phyloP scores from a whole-genome alignment of 2,329 filamentous ascomycete species.

The Allantophomopsis cytisporea region DNA sequence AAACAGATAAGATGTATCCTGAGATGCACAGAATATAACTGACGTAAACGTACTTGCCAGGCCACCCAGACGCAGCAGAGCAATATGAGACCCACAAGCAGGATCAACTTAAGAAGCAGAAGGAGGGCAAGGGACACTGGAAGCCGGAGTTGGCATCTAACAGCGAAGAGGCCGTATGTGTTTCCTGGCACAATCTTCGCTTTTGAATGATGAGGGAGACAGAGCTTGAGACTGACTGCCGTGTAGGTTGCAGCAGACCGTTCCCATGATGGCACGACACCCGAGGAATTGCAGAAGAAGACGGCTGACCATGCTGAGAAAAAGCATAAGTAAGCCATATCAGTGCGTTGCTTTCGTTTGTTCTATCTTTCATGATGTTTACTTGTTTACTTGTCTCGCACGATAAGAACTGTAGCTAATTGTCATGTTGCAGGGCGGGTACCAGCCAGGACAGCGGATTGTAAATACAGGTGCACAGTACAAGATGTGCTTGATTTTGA shows the following conservation, averaged over 20 bases:
- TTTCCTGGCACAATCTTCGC: neutral
- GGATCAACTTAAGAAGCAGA: constrained; percentile 51
- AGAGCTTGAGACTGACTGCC: neutral
- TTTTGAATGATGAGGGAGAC: neutral
- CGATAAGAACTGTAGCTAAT: constrained; percentile 2
- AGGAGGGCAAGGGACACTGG: constrained; percentile 60
- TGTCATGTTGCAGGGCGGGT: constrained; percentile 7
- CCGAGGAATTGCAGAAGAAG: constrained; percentile 31
- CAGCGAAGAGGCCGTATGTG: constrained; percentile 60
- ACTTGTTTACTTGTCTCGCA: neutral
- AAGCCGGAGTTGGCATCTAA: constrained; percentile 64
- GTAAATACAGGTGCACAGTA: neutral
- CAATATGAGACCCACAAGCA: constrained; percentile 44
- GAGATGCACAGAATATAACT: no score
- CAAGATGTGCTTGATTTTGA: no score
- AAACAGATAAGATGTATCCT: no score
- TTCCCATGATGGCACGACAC: constrained; percentile 2
- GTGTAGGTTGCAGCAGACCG: constrained; percentile 12
- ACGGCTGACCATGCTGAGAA: constrained; percentile 37
- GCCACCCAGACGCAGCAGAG: constrained; percentile 18
- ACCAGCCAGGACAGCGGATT: constrained; percentile 12
- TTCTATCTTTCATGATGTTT: neutral
- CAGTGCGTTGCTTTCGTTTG: neutral
- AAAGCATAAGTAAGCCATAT: constrained; percentile 14
- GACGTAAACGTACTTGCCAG: constrained; percentile 1